Conservation (phyloP, 805 yeast species). For the Kazachstania psychrophila region DNA sequence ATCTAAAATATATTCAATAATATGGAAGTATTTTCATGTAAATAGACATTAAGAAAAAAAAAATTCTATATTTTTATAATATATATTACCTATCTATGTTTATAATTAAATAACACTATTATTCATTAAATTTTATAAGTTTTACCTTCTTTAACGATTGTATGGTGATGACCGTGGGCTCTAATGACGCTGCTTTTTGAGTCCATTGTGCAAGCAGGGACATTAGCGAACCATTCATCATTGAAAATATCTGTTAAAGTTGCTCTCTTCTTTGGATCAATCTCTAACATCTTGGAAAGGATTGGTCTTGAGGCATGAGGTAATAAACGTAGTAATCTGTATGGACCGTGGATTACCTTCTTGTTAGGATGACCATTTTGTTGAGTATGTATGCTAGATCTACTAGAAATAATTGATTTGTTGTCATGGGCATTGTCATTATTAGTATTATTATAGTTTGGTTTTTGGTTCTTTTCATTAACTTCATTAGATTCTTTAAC, state of each 20-base stretch:
- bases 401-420: slow-evolving; percentile 13
- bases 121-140: slow-evolving; percentile 31
- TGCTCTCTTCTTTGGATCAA: slow-evolving; percentile 56
- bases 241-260: slow-evolving; percentile 53
- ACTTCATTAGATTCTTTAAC: not conserved
- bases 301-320: slow-evolving; percentile 82
- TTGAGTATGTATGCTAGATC: slow-evolving; percentile 8
- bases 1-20: slow-evolving; percentile 1
- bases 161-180: slow-evolving; percentile 45
- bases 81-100: too few species aligned
- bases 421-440: slow-evolving; percentile 5
- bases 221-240: slow-evolving; percentile 64
- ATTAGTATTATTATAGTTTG: slow-evolving; percentile 4
- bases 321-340: slow-evolving; percentile 65
- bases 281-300: slow-evolving; percentile 52
- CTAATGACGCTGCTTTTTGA: slow-evolving; percentile 32
- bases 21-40: too few species aligned
- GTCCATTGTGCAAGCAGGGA: slow-evolving; percentile 50
- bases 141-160: slow-evolving; percentile 39
- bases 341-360: slow-evolving; percentile 71
- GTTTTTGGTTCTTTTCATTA: not conserved
- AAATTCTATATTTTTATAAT: too few species aligned
- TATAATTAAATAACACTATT: not conserved
- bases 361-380: slow-evolving; percentile 24
- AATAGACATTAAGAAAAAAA: too few species aligned